phyloP scores from a whole-genome alignment of 345 rosid species.

The Citrus australasica region DNA sequence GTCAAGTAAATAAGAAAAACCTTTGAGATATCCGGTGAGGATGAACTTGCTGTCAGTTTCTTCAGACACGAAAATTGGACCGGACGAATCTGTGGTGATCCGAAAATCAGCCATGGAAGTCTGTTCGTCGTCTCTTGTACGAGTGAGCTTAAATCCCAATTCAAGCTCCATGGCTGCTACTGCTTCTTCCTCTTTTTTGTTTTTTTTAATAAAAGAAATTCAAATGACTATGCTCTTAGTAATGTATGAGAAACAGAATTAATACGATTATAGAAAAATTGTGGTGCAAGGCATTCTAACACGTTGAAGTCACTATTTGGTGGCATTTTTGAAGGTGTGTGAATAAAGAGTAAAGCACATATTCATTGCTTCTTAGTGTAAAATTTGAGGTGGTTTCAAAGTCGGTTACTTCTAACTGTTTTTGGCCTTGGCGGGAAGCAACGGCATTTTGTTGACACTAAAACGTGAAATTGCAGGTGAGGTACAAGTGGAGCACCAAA shows the following conservation, averaged over 20 bases:
- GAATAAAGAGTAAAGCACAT: conserved; percentile 35
- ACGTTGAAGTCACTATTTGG: background rate
- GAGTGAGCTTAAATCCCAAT: conserved; percentile 71
- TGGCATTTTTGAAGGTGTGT: background rate
- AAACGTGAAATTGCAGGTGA: background rate
- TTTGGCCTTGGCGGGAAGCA: conserved; percentile 20
- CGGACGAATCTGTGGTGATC: conserved; percentile 45
- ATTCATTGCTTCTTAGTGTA: conserved; percentile 54
- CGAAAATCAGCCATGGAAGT: conserved; percentile 47
- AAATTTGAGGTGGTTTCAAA: conserved; percentile 5
- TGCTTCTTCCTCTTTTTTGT: background rate
- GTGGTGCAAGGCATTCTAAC: background rate
- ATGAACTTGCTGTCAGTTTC: conserved; percentile 71
- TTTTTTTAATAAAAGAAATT: background rate
- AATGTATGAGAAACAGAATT: background rate
- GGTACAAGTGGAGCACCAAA: background rate
- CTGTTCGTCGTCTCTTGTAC: conserved; percentile 58
- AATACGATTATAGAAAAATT: background rate
- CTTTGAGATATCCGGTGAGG: conserved; percentile 70
- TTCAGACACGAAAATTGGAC: conserved; percentile 56
- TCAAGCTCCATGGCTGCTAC: conserved; percentile 63
- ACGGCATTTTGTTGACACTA: background rate
- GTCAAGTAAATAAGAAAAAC: conserved; percentile 16
- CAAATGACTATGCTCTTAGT: background rate
- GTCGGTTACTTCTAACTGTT: conserved; percentile 2